Base-by-base conservation (phyloP, 2,329 filamentous ascomycete species). In the Ceratocystis eucalypticola region DNA sequence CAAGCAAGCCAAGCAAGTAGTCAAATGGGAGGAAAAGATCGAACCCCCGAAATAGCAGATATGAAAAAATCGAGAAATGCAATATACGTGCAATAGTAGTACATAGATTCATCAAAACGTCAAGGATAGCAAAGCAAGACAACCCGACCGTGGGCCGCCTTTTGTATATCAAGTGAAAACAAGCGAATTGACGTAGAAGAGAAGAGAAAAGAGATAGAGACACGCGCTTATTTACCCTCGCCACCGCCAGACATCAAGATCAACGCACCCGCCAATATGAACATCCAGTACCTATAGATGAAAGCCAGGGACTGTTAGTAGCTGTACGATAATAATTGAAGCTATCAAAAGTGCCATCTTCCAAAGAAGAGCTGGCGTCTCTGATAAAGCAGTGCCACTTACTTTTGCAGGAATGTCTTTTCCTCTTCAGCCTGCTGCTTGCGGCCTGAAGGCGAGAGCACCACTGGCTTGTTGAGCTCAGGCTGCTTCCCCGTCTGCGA, bases 391-490 rank as follows among this genome's bases (percentile, higher is more conserved):
- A 25, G 37, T 7, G 25, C 12, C 57, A 78, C 81, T 71, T 78
- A 87, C 85, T 86, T 88, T 75, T 88, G 85, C 66, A 88, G 73
- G 69, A 88, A 79, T 1, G 81, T 79, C 80, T 87, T 88, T 76
- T 88, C 84, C 72, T 80, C 79, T 69, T 78, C 77, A 66, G 76
- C 80, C 53, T 80, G 80, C 73, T 82, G 78, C 76, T 79, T 84
- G 17, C 85, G 85, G 69, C 86, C 82, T 30, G 45, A 50, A 0
- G 82, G 77, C 59, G 76, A 80, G 69, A 88, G 74, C 61, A 87
- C 81, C 46, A 88, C 78, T 2, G 85, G 85, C 75, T 82, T 83
- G 71, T 87, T 87, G 71, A 88, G 75, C 70, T 80, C 79, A 1
- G 84, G 84, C 72, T 81, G 78, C 73, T 79, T 80, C 1, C 84